A percentile compares a stretch with the other conserved stretches of the same genome.
phyloP scores from a whole-genome alignment of 2,329 filamentous ascomycete genomes.

The Fusarium duplospermum region DNA sequence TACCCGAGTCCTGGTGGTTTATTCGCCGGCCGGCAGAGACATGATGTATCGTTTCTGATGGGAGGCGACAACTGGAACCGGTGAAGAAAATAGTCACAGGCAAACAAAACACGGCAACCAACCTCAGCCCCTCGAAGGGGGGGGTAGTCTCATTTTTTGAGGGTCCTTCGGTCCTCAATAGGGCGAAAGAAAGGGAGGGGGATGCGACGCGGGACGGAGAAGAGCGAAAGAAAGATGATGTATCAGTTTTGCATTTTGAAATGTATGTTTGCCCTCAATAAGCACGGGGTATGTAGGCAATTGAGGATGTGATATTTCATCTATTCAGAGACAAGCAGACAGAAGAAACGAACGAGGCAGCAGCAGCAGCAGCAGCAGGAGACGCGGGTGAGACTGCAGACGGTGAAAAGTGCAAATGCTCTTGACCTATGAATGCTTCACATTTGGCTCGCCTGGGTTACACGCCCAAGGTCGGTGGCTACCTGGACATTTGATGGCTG shows the following conservation, averaged over 20 bases:
- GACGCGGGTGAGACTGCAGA: background rate
- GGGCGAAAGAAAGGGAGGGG: conserved; percentile 10
- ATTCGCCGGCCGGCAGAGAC: conserved; percentile 19
- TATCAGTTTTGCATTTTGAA: conserved; percentile 26
- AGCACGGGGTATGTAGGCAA: background rate
- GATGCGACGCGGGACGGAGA: conserved; percentile 16
- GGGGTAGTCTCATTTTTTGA: background rate
- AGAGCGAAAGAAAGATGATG: conserved; percentile 28
- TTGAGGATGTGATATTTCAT: background rate
- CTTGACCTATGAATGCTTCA: background rate
- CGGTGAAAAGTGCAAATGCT: background rate
- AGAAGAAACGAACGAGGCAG: background rate
- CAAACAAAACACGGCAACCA: background rate
- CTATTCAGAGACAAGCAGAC: background rate
- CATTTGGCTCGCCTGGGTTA: background rate
- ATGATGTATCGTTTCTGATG: conserved; percentile 31
- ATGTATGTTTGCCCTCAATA: background rate
- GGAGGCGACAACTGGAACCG: conserved; percentile 9
- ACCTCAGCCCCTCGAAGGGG: background rate
- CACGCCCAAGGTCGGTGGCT: background rate
- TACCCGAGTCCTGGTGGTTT: conserved; percentile 1
- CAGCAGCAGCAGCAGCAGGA: background rate
- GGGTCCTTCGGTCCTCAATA: background rate
- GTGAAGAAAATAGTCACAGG: conserved; percentile 8
- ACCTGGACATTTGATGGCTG: background rate